These are phyloP conservation scores for Intubia oerlemansii DNA, from an alignment of 2,329 filamentous ascomycete species.

Conservation along the genomic window DNA sequence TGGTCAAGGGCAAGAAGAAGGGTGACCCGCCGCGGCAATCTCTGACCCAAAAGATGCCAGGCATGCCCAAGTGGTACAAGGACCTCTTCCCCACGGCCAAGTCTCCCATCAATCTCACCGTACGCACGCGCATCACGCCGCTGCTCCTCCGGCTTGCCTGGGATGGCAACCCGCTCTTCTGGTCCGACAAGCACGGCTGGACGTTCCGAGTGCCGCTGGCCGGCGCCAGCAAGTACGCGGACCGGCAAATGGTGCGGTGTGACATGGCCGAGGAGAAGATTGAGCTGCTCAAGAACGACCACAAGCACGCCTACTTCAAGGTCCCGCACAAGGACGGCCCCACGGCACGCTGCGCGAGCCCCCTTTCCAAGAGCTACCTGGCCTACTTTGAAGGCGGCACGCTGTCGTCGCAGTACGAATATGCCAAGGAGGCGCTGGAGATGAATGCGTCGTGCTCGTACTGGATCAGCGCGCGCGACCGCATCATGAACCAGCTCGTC, in stretches of 20 bases:
- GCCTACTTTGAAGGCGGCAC: conserved; percentile 79
- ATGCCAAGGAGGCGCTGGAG: conserved; percentile 85
- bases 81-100: conserved; percentile 56
- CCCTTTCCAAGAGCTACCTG: conserved; percentile 79
- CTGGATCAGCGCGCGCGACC: conserved; percentile 89
- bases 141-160: conserved; percentile 66
- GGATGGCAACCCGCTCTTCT: conserved; percentile 76
- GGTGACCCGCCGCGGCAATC: conserved; percentile 55
- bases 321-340: conserved; percentile 93
- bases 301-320: conserved; percentile 57
- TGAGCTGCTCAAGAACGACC: conserved; percentile 42
- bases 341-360: conserved; percentile 60
- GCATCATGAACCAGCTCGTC: conserved; percentile 89
- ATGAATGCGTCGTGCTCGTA: conserved; percentile 99
- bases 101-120: conserved; percentile 52
- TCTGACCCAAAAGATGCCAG: conserved; percentile 75
- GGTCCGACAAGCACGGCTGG: conserved; percentile 89
- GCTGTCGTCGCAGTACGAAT: conserved; percentile 67
- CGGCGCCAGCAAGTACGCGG: conserved; percentile 39
- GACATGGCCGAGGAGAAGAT: conserved; percentile 60
- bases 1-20: conserved; percentile 84
- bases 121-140: conserved; percentile 73
- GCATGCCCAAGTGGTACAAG: conserved; percentile 93
- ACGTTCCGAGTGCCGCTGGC: conserved; percentile 55
- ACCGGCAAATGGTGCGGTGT: conserved; percentile 52